Conservation (phyloP, 129 eudicot genomes). For the Chrysanthemum lavandulifolium region DNA sequence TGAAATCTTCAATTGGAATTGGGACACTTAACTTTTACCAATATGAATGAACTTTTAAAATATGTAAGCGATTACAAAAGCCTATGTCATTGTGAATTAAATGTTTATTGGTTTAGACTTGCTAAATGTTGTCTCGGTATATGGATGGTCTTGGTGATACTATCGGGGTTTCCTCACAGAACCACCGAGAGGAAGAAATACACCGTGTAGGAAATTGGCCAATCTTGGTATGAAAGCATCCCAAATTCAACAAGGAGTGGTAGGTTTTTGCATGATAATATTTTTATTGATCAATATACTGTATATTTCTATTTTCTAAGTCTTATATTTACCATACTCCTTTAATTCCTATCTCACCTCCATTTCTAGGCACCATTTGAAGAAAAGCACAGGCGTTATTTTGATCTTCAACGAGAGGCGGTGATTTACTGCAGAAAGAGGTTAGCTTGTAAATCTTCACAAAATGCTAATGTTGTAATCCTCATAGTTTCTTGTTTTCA, state of each 20-base stretch:
- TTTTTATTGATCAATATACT: not conserved
- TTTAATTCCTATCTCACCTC: constrained; percentile 9
- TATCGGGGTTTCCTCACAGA: constrained; percentile 92
- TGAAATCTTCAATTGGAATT: constrained; percentile 97
- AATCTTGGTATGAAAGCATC: constrained; percentile 87
- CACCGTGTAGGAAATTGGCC: constrained; percentile 91
- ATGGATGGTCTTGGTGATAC: constrained; percentile 99
- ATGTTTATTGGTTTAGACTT: not conserved
- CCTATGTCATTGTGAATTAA: not conserved
- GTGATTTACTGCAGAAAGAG: constrained; percentile 96
- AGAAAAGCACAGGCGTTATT: constrained; percentile 87
- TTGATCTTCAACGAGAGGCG: constrained; percentile 95
- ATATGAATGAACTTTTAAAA: not conserved
- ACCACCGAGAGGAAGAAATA: constrained; percentile 91
- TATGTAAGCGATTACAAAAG: not conserved
- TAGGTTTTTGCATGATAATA: constrained; percentile 28
- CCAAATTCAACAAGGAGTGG: constrained; percentile 95
- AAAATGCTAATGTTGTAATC: not conserved
- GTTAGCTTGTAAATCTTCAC: constrained; percentile 32
- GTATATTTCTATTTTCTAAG: not conserved
- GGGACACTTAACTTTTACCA: constrained; percentile 59
- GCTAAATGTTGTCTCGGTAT: constrained; percentile 12
- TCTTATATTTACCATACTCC: not conserved
- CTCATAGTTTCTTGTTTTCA: constrained; percentile 11
- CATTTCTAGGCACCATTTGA: constrained; percentile 76